Percentiles rank a stretch among this genome's conserved stretches.
These are phyloP conservation scores for Rutstroemia sp. DNA, from an alignment of 2,329 filamentous ascomycete species.

Conservation along the genomic window DNA sequence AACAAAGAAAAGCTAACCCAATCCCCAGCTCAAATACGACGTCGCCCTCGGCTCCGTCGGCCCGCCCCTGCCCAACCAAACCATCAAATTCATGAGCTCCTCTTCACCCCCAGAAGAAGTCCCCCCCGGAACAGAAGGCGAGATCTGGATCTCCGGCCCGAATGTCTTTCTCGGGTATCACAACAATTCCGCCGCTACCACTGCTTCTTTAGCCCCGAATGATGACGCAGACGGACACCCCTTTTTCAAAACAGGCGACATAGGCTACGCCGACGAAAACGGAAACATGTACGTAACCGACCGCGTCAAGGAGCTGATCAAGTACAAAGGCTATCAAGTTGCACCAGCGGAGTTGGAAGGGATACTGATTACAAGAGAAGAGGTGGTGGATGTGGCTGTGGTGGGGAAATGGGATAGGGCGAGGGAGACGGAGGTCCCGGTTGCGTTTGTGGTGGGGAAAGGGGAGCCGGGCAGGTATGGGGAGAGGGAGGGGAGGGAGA, in stretches of 20 bases:
- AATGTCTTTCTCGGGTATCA: constrained; percentile 51
- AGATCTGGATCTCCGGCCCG: constrained; percentile 58
- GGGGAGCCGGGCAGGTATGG: constrained; percentile 17
- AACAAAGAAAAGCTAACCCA: background rate
- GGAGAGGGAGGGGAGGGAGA: background rate
- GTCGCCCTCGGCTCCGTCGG: constrained; percentile 9
- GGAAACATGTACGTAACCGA: constrained; percentile 86
- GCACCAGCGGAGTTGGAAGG: constrained; percentile 56
- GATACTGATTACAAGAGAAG: constrained; percentile 34
- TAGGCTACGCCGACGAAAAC: constrained; percentile 65
- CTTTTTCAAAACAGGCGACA: constrained; percentile 74
- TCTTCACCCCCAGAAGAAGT: background rate
- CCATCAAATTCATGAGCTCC: constrained; percentile 5
- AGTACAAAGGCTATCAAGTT: constrained; percentile 60
- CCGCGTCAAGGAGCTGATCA: constrained; percentile 61
- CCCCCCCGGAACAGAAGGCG: constrained; percentile 51
- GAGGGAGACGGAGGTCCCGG: constrained; percentile 60
- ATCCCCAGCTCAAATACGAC: constrained; percentile 1
- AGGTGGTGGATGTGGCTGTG: constrained; percentile 50
- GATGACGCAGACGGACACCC: constrained; percentile 41
- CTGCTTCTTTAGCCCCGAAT: constrained; percentile 45
- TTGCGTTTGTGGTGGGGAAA: constrained; percentile 51
- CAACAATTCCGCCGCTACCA: constrained; percentile 58
- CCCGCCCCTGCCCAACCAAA: constrained; percentile 8
- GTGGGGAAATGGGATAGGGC: constrained; percentile 51